Percentiles rank a stretch among this genome's conserved stretches.
Conservation (phyloP, 139 green algal species). For the Coccomyxa sp. region DNA sequence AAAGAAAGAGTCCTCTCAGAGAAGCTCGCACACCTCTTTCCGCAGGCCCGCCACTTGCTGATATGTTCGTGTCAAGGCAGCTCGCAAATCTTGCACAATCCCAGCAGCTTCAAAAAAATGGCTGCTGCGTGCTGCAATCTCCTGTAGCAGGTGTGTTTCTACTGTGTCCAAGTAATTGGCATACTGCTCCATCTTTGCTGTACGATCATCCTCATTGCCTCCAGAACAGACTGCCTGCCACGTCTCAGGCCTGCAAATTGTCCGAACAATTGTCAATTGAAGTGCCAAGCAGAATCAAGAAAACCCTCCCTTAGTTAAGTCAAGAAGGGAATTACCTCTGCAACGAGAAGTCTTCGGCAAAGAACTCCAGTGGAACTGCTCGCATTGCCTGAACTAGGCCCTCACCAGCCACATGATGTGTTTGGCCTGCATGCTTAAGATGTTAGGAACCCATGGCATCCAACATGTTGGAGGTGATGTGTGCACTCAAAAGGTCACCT, state of each 20-base stretch:
- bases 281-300: neutral
- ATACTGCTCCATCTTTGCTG: slow-evolving; percentile 46
- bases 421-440: slow-evolving; percentile 1
- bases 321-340: slow-evolving; percentile 22
- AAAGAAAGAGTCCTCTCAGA: neutral
- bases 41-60: slow-evolving; percentile 42
- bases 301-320: neutral
- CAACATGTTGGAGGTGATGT: neutral
- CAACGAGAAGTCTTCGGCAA: slow-evolving; percentile 69
- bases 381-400: slow-evolving; percentile 67
- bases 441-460: neutral
- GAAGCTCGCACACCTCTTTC: slow-evolving; percentile 9
- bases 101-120: slow-evolving; percentile 70
- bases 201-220: slow-evolving; percentile 41
- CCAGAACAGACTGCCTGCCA: slow-evolving; percentile 39
- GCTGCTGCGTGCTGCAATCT: slow-evolving; percentile 59
- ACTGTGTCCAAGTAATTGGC: slow-evolving; percentile 56
- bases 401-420: slow-evolving; percentile 46
- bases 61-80: slow-evolving; percentile 38
- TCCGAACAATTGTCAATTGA: neutral
- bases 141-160: slow-evolving; percentile 66
- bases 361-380: slow-evolving; percentile 66
- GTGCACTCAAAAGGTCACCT: neutral
- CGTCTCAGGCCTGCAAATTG: slow-evolving; percentile 34
- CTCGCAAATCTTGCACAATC: slow-evolving; percentile 65